Evolutionary conservation across 2,329 filamentous ascomycete species (phyloP), one percentile per base, ranked within the genome.

Genomic region (Chrysosphaeria jannelii): DNA sequence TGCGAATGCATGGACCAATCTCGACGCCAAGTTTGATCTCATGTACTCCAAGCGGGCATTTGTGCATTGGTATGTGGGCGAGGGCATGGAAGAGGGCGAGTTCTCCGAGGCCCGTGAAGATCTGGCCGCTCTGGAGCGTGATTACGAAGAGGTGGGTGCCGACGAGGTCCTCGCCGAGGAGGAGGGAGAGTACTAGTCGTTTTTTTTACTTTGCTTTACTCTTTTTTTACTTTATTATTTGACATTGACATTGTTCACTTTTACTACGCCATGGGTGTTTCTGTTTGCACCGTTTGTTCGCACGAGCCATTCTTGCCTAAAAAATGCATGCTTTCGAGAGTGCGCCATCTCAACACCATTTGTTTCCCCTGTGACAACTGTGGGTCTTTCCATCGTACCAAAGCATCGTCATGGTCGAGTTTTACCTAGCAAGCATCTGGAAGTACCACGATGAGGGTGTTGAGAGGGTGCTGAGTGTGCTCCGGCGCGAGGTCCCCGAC

Each of bases 21-120:
- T 71, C 23, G 63, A 69, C 46, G 51, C 67, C 54, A 71, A 71
- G 50, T 71, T 72, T 45, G 65, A 71, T 36, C 64, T 71, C 36
- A 71, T 71, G 66, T 69, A 71, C 55, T 65, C 57, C 48, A 71
- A 71, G 57, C 64, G 66, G 34, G 65, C 66, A 29, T 71, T 72
- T 36, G 65, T 71, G 21, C 65, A 72, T 48, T 71, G 66, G 66
- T 72, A 72, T 34, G 74, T 85, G 25, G 74, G 74, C 33, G 74
- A 85, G 50, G 74, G 74, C 49, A 85, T 85, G 74, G 74, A 85
- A 51, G 74, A 85, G 45, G 74, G 74, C 37, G 74, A 85, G 46
- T 85, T 85, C 51, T 71, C 66, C 31, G 74, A 85, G 47, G 74
- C 74, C 30, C 67, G 74, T 35, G 74, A 85, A 51, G 74, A 85